Conservation (phyloP, 371 early-diverging fungal genomes). For the Haplosporangium sp. region DNA sequence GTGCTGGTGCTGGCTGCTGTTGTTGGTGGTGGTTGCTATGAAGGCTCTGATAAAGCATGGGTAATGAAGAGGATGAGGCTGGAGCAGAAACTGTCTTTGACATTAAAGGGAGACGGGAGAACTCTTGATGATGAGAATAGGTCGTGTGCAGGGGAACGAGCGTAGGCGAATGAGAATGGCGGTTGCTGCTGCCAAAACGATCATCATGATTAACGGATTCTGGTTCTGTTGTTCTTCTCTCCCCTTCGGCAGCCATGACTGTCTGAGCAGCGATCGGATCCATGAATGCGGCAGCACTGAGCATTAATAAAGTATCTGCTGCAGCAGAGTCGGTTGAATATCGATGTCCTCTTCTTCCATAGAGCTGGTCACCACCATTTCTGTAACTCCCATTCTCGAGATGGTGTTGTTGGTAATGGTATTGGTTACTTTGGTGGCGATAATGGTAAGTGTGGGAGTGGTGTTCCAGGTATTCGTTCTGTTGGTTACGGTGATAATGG, state of each 20-base stretch:
- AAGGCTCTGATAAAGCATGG: not conserved
- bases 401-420: conserved; percentile 9
- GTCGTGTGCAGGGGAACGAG: not conserved
- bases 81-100: conserved; percentile 48
- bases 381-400: not conserved
- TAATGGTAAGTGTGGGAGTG: not conserved
- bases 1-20: no score
- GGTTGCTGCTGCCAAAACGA: not conserved
- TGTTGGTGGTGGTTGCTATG: no score
- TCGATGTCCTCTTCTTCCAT: conserved; percentile 20
- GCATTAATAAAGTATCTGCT: conserved; percentile 51
- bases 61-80: conserved; percentile 15
- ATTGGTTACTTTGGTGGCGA: conserved; percentile 7
- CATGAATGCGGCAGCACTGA: conserved; percentile 55
- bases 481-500: not conserved
- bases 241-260: conserved; percentile 2
- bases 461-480: not conserved
- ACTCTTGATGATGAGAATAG: conserved; percentile 7
- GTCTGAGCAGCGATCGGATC: conserved; percentile 24
- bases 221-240: not conserved
- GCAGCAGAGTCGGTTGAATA: conserved; percentile 43
- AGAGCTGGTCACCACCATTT: conserved; percentile 1
- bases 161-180: not conserved
- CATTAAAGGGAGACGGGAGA: conserved; percentile 21
- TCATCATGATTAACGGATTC: not conserved